Evolutionary conservation across 1,284 basidiomycete species (phyloP), one percentile per base, ranked within the genome.

Genomic region (Earliella scabrosa): DNA sequence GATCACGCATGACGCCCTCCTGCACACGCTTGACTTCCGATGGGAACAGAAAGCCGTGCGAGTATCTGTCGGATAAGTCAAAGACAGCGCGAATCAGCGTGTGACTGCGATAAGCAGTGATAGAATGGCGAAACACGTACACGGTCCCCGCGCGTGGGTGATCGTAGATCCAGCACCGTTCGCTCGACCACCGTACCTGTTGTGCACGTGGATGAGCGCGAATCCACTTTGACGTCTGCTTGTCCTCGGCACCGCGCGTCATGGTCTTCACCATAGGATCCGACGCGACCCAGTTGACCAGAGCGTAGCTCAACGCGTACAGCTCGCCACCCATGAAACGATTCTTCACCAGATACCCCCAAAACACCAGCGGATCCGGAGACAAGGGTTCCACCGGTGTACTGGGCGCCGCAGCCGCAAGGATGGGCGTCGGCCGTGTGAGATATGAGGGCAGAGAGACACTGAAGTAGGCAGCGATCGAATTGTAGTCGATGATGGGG

Each of bases 151-250:
- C 87, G 50, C 94, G 90, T 0, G 97, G 97, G 74, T 98, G 96
- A 72, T 99, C 97, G 74, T 99, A 98, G 63, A 99, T 95, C 93
- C 94, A 98, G 73, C 97, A 98, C 26, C 88, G 85, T 70, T 99
- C 97, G 65, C 92, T 90, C 27, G 84, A 82, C 95, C 95, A 98
- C 50, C 93, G 84, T 35, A 99, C 86, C 61, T 88, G 82, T 32
- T 82, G 75, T 11, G 88, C 85, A 45, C 88, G 84, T 0, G 97
- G 97, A 75, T 98, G 96, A 54, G 88, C 70, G 32, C 83, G 82
- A 83, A 99, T 94, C 97, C 97, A 99, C 64, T 88, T 90, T 3
- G 95, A 88, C n/a, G 90, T 91, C 67, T 94, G 88, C 73, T 98
- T 97, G 75, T 99, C 97, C 77, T 99, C 97, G 7, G 93, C 92